Base-by-base conservation (phyloP, 2,329 filamentous ascomycete genomes). In the Aspergillus glaucus region DNA sequence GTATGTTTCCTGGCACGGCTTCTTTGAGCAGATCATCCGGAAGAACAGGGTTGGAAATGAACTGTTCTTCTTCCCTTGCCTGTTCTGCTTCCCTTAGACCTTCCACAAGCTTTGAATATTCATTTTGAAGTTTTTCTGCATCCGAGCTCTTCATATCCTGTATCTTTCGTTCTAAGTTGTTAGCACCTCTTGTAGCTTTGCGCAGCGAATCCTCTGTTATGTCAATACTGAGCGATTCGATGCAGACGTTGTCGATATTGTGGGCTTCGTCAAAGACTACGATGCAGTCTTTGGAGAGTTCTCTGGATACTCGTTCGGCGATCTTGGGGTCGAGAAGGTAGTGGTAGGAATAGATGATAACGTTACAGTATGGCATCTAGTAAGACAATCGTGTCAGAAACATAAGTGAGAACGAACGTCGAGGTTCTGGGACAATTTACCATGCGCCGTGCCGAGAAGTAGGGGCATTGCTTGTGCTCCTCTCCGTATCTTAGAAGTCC, bases 221-320 rank as follows among this genome's bases (percentile, higher is more conserved):
- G 62, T 98, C 93, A 39, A 95, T 97, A 63, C 93, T 98, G 10
- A 97, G 75, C 2, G 93, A 92, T 65, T 98, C 93, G 57, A 98
- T 98, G 67, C 94, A 98, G 50, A 98, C 93, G 65, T 98, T 98
- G 77, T 98, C 93, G 59, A 98, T 98, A 64, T 98, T 98, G 74
- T 98, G 93, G 12, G 93, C 93, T 69, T 98, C 93, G 63, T 98
- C 93, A 56, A 98, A 98, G 3, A 98, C 93, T 17, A 98, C 88
- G 46, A 98, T 98, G 67, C 91, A 96, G 67, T 98, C 94, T 60
- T 96, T 96, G 0, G 93, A 96, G 9, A 98, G 81, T 62, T 98
- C 93, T 67, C 87, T 90, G 0, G 93, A 97, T 2, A 97, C 91
- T 50, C 92, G 72, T 65, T 98, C 93, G 10, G 93, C 93, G 61